Evolutionary conservation across 164 flowering plant genomes (phyloP).

Genomic region (Magnolia changhungtana): DNA sequence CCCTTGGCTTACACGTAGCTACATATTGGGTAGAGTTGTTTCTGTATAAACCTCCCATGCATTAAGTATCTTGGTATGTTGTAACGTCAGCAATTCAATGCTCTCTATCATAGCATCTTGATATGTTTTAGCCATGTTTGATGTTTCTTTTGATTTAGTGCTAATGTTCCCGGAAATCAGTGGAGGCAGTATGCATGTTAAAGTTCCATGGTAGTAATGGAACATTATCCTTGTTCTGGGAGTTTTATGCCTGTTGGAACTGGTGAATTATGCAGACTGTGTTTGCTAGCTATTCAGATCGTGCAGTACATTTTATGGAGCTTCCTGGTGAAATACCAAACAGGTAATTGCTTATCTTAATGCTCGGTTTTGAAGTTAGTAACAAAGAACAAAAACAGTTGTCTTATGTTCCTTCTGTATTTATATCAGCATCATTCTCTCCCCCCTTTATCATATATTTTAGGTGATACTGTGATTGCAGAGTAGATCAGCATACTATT

Average conservation of each 20-base stretch:
- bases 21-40: too few species aligned
- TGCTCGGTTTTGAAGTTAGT: background rate
- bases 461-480: background rate
- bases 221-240: background rate
- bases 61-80: too few species aligned
- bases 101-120: too few species aligned
- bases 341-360: constrained; percentile 50
- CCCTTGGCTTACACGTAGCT: too few species aligned
- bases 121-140: background rate
- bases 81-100: too few species aligned
- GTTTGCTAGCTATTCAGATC: constrained; percentile 77
- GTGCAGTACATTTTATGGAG: constrained; percentile 95
- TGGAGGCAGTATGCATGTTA: background rate
- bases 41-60: too few species aligned
- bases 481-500: too few species aligned
- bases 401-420: background rate
- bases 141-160: background rate
- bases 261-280: constrained; percentile 47
- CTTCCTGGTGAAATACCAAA: constrained; percentile 97
- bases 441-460: background rate
- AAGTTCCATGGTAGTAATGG: background rate
- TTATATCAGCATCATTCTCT: background rate
- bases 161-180: background rate
- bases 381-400: background rate
- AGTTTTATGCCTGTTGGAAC: background rate